Conservation (phyloP, 768 basidiomycete species). For the Leucosporidium scottii region DNA sequence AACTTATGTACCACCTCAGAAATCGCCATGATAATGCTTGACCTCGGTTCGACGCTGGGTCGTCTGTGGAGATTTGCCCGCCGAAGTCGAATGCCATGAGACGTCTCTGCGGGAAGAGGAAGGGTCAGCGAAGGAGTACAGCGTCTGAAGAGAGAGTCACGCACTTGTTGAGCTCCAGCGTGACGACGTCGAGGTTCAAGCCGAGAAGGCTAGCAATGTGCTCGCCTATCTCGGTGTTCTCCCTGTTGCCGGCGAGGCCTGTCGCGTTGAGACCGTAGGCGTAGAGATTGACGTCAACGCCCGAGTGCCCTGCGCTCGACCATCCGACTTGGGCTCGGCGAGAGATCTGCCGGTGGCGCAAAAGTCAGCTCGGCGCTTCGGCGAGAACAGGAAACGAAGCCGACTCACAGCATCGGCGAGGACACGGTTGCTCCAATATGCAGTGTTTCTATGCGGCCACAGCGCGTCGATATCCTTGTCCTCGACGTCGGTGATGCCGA, state of each 20-base stretch:
- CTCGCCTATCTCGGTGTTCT: conserved; percentile 26
- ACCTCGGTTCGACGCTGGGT: conserved; percentile 3
- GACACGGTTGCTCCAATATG: conserved; percentile 21
- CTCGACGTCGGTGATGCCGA: conserved; percentile 34
- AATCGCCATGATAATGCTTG: conserved; percentile 35
- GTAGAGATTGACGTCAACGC: conserved; percentile 38
- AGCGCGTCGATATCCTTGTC: conserved; percentile 27
- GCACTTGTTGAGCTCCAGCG: conserved; percentile 16
- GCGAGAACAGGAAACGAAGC: neutral
- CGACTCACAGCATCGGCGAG: conserved; percentile 29
- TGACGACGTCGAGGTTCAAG: conserved; percentile 22
- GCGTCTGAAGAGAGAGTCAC: neutral
- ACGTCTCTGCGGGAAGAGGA: neutral
- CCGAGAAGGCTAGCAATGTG: conserved; percentile 33
- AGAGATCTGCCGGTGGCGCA: conserved; percentile 14
- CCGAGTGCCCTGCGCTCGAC: conserved; percentile 36
- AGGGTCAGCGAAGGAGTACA: neutral
- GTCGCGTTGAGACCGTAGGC: conserved; percentile 19
- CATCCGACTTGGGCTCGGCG: conserved; percentile 38
- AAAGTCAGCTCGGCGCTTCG: neutral
- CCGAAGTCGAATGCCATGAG: conserved; percentile 8
- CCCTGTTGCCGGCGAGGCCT: conserved; percentile 17
- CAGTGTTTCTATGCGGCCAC: conserved; percentile 6
- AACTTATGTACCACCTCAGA: neutral
- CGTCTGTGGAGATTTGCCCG: conserved; percentile 5